Conservation (phyloP, 1,284 basidiomycete species). For the Omphalotus olearius region DNA sequence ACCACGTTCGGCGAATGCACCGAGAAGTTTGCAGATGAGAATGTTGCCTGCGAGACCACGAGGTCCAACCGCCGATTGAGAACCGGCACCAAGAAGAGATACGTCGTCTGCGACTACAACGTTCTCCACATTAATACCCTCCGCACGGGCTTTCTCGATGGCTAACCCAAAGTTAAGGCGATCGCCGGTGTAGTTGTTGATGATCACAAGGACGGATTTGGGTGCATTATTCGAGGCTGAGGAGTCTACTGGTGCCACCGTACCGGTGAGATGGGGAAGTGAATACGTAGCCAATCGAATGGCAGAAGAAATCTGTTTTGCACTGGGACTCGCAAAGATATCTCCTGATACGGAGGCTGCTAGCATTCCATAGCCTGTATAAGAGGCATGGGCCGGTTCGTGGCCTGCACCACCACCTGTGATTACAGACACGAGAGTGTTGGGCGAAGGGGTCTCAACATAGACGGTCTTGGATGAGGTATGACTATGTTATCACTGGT, state of each 20-base stretch:
- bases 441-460: constrained; percentile 26
- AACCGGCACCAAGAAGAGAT: constrained; percentile 31
- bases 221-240: not conserved
- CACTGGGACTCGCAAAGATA: constrained; percentile 62
- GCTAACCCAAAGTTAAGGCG: constrained; percentile 70
- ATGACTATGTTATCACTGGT: constrained; percentile 23
- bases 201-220: constrained; percentile 35
- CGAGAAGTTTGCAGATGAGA: constrained; percentile 66
- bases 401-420: constrained; percentile 69
- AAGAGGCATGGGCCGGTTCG: constrained; percentile 63
- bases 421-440: constrained; percentile 46
- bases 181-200: constrained; percentile 55
- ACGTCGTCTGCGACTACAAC: constrained; percentile 70
- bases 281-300: constrained; percentile 41
- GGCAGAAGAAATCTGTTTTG: constrained; percentile 50
- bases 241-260: not conserved
- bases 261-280: not conserved
- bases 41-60: constrained; percentile 63
- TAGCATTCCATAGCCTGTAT: constrained; percentile 59
- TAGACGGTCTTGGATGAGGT: constrained; percentile 35
- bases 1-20: constrained; percentile 49
- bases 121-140: constrained; percentile 40
- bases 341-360: constrained; percentile 58
- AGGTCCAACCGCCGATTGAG: constrained; percentile 37
- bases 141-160: constrained; percentile 50